A percentile compares a stretch with the other conserved stretches of the same genome.
Evolutionary conservation across 257 asterid genomes (phyloP).

Genomic region (Solanum pimpinellifolium): DNA sequence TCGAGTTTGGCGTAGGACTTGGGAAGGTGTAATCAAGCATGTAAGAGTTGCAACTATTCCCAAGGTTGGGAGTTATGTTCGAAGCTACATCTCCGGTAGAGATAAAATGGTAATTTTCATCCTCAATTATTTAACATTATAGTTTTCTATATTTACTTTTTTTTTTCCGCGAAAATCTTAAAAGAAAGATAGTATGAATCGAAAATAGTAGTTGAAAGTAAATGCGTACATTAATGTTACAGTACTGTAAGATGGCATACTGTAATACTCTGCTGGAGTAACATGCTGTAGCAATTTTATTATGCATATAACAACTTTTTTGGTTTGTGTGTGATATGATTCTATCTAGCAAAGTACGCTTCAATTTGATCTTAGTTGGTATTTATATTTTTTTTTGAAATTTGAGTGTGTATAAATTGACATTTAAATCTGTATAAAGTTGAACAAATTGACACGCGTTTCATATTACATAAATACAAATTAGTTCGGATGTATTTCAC

Average conservation of each 20-base stretch:
- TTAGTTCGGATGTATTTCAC: no score
- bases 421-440: not conserved
- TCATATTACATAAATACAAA: no score
- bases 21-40: slow-evolving; percentile 75
- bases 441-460: not conserved
- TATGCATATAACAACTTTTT: not conserved
- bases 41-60: slow-evolving; percentile 68
- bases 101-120: slow-evolving; percentile 44
- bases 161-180: not conserved
- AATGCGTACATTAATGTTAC: not conserved
- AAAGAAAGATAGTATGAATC: not conserved
- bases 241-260: not conserved
- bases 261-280: not conserved
- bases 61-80: slow-evolving; percentile 49
- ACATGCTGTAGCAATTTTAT: not conserved
- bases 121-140: not conserved
- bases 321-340: not conserved
- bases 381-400: no score
- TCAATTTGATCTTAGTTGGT: no score
- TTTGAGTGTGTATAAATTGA: no score
- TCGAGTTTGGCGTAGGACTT: slow-evolving; percentile 83
- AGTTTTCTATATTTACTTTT: not conserved
- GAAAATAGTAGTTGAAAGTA: not conserved
- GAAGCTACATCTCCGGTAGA: slow-evolving; percentile 68
- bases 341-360: not conserved